These are phyloP conservation scores for Allium sativum DNA, from an alignment of 106 monocot species.

Conservation along the genomic window DNA sequence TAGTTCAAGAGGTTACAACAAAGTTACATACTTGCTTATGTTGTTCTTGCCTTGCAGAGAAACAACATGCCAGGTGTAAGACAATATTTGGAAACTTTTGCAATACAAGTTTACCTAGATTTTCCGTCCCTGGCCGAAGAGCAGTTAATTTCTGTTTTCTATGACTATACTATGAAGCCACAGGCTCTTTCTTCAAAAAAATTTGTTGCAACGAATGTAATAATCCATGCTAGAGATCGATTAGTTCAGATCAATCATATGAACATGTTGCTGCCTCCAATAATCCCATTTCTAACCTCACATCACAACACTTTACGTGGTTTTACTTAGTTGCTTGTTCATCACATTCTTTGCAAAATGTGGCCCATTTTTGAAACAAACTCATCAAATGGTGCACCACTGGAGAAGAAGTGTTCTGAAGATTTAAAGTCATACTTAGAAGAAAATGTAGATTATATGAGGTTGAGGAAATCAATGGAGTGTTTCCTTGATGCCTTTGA, in stretches of 20 bases:
- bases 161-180: conserved; percentile 53
- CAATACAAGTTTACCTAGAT: conserved; percentile 69
- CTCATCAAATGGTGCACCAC: conserved; percentile 20
- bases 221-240: conserved; percentile 51
- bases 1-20: conserved; percentile 67
- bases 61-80: conserved; percentile 85
- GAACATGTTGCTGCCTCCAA: conserved; percentile 64
- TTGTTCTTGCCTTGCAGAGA: conserved; percentile 38
- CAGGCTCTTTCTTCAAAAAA: conserved; percentile 97
- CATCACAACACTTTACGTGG: conserved; percentile 94
- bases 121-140: conserved; percentile 76
- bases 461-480: conserved; percentile 85
- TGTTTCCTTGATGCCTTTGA: conserved; percentile 73
- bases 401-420: conserved; percentile 80
- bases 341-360: conserved; percentile 67
- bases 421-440: conserved; percentile 65
- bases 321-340: conserved; percentile 83
- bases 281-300: conserved; percentile 94
- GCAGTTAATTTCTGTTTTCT: conserved; percentile 72
- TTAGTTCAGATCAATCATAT: conserved; percentile 57
- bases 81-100: conserved; percentile 87
- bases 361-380: conserved; percentile 28
- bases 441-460: conserved; percentile 68
- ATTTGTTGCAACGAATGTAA: conserved; percentile 86
- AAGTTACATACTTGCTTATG: conserved; percentile 70